Evolutionary conservation across 495 filamentous ascomycete genomes (phyloP), one percentile per base, ranked within the genome.

Genomic region (Stereocaulon alpinum): DNA sequence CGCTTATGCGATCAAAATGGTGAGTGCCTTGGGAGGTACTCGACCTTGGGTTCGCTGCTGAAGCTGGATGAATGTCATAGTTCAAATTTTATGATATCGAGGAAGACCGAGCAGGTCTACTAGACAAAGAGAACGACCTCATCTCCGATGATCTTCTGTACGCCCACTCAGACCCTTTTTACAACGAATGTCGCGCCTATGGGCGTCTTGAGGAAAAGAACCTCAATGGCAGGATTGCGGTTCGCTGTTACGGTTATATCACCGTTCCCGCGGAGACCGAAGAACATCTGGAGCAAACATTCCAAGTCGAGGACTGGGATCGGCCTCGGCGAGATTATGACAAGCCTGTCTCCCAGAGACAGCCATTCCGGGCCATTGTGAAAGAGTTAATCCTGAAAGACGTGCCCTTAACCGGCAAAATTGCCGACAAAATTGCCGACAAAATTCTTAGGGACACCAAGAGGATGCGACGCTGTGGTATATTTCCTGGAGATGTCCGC

Each of bases 131-230:
- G 5, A 6, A 41, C 11, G 40, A 54, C 1, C 14, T 51, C 4
- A 6, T 55, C 17, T 7, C 56, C 0, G 30, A 50, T 10, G 43
- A 60, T 18, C 17, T 55, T 0, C 30, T 60, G 0, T 15, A 56
- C 17, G 32, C 43, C 54, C 53, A 60, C 40, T 42, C 34, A 10
- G 57, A 63, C 15, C 51, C 57, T 34, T 63, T 60, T 20, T 63
- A 52, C 11, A 30, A 12, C 9, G 61, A 63, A 51, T 63, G 57
- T 37, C 51, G 61, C 34, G 61, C 61, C 27, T 63, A 63, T 18
- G 61, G 61, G n/a, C 51, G 50, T 4, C 37, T 63, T 0, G 41
- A 47, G 12, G 56, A 63, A n/a, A 22, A 45, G 24, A 45, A 52
- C 5, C 27, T 59, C 3, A 56, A 63, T 51, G 61, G 61, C 5